A percentile compares a stretch with the other conserved stretches of the same genome.
Conservation (phyloP, 108 stramenopile species). For the Tribonema minus region DNA sequence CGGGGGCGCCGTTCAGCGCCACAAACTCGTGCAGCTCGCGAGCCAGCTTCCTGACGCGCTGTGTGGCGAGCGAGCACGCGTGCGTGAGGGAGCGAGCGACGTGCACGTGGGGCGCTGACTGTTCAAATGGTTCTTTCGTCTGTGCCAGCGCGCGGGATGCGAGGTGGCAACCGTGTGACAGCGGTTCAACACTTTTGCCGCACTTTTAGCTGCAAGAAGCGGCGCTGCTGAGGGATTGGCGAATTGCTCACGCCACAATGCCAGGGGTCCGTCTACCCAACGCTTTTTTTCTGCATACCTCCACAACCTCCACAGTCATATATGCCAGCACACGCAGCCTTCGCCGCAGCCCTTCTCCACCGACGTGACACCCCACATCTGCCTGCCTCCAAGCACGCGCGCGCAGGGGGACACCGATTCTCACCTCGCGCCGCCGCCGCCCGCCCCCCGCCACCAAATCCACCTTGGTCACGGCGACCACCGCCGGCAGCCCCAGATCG, state of each 20-base stretch:
- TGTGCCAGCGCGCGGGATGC: background rate
- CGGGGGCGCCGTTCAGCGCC: conserved; percentile 6
- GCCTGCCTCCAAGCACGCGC: too few species aligned
- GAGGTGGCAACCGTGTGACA: background rate
- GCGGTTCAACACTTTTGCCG: background rate
- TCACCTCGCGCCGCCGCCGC: too few species aligned
- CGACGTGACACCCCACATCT: too few species aligned
- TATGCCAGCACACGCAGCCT: too few species aligned
- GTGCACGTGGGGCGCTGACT: background rate
- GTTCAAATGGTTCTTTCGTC: too few species aligned
- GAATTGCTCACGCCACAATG: too few species aligned
- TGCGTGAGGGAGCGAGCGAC: background rate
- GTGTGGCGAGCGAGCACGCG: background rate
- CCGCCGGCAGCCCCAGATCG: conserved; percentile 31
- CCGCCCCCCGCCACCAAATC: conserved; percentile 16
- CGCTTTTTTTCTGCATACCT: too few species aligned
- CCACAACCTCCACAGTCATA: too few species aligned
- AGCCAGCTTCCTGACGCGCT: background rate
- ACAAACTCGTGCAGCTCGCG: conserved; percentile 8
- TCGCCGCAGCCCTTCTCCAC: too few species aligned
- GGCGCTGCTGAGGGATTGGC: too few species aligned
- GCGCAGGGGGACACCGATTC: too few species aligned
- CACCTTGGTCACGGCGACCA: conserved; percentile 40
- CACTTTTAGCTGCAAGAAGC: background rate
- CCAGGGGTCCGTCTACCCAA: too few species aligned